Percentiles rank a stretch among this genome's conserved stretches.
Conservation (phyloP, 192 early-diverging fungal genomes). For the Gryganskiella cystojenkinii region DNA sequence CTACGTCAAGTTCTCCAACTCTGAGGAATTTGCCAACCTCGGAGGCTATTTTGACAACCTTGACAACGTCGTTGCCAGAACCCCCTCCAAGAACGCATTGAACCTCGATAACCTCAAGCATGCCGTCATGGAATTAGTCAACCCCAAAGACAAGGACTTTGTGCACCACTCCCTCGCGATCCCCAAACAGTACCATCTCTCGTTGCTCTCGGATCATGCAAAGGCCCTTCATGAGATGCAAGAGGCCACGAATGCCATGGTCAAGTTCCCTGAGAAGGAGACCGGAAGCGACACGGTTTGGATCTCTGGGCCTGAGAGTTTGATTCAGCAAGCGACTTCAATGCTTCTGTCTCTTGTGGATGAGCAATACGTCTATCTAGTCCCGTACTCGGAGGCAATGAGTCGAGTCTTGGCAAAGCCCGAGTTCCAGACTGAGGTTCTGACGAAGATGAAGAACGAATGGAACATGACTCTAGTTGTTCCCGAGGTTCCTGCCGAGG, state of each 20-base stretch:
- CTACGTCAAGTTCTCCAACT: conserved; percentile 85
- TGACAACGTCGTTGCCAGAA: conserved; percentile 87
- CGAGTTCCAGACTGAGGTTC: conserved; percentile 41
- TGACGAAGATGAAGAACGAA: conserved; percentile 47
- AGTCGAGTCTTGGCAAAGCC: conserved; percentile 37
- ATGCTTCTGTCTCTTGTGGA: conserved; percentile 56
- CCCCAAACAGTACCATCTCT: conserved; percentile 45
- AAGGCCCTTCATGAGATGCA: conserved; percentile 58
- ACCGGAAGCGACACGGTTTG: conserved; percentile 64
- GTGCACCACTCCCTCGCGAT: conserved; percentile 49
- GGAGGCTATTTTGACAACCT: conserved; percentile 84
- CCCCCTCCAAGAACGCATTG: conserved; percentile 77
- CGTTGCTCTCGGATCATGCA: conserved; percentile 40
- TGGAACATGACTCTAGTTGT: conserved; percentile 48
- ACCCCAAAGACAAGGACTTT: conserved; percentile 59
- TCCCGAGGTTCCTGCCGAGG: conserved; percentile 20
- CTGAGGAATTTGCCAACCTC: conserved; percentile 74
- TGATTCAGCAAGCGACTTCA: conserved; percentile 58
- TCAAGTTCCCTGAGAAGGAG: conserved; percentile 74
- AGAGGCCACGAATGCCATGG: conserved; percentile 55
- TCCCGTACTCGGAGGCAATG: conserved; percentile 50
- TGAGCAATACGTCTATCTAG: conserved; percentile 50
- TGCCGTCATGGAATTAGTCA: conserved; percentile 72
- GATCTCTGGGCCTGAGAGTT: conserved; percentile 65
- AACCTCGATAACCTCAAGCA: conserved; percentile 71